These are phyloP conservation scores for Venturia pyrina DNA, from an alignment of 2,329 filamentous ascomycete species.

Conservation along the genomic window DNA sequence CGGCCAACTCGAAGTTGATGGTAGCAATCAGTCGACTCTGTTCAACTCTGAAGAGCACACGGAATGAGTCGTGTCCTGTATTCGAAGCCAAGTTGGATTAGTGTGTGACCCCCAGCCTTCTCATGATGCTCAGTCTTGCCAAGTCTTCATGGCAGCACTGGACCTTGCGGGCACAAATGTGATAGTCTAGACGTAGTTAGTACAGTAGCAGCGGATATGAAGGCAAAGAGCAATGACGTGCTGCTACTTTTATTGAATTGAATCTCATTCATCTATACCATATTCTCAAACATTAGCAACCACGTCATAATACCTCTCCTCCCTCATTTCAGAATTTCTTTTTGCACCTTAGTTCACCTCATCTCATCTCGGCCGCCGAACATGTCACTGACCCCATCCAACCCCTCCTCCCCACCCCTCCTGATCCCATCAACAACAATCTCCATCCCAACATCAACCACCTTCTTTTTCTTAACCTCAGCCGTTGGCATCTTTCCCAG, in stretches of 20 bases:
- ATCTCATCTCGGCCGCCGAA: conserved; percentile 21
- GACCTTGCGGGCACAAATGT: too few relatives aligned
- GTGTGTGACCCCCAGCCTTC: not conserved
- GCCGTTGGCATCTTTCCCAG: conserved; percentile 65
- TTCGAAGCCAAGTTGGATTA: too few relatives aligned
- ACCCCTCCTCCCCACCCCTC: conserved; percentile 28
- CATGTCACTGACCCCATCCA: conserved; percentile 36
- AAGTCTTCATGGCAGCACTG: not conserved
- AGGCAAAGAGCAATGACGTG: not conserved
- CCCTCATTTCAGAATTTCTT: not conserved
- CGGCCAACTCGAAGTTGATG: too few relatives aligned
- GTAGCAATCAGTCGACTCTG: too few relatives aligned
- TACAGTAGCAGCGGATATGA: not conserved
- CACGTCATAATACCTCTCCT: not conserved
- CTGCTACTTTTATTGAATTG: not conserved
- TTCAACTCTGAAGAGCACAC: too few relatives aligned
- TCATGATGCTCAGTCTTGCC: not conserved
- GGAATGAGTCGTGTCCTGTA: too few relatives aligned
- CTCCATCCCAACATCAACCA: conserved; percentile 30
- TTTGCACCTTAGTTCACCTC: not conserved
- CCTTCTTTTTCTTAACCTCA: conserved; percentile 20
- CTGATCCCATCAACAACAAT: conserved; percentile 27
- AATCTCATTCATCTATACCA: not conserved
- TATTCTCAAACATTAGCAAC: not conserved
- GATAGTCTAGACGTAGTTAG: not conserved